Conservation (phyloP, 768 basidiomycete species). For the Termitomyces sp. region DNA sequence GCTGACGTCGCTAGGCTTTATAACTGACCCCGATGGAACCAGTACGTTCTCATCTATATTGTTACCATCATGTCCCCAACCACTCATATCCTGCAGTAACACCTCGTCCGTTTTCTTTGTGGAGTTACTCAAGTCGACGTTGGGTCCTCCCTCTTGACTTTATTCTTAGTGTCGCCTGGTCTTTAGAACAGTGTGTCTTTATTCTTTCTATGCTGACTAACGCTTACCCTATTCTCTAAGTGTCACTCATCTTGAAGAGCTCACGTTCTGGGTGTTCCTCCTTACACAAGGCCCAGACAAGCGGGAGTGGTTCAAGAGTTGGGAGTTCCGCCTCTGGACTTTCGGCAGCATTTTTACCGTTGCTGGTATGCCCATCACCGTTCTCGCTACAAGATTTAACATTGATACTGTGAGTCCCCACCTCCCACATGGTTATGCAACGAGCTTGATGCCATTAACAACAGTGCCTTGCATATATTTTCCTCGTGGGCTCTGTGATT, state of each 20-base stretch:
- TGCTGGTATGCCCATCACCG: slow-evolving; percentile 67
- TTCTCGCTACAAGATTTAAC: slow-evolving; percentile 51
- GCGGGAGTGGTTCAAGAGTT: slow-evolving; percentile 74
- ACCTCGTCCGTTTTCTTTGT: slow-evolving; percentile 51
- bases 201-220: neutral
- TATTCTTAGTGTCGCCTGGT: slow-evolving; percentile 68
- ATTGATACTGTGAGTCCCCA: slow-evolving; percentile 46
- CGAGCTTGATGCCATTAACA: slow-evolving; percentile 7
- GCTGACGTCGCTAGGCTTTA: slow-evolving; percentile 28
- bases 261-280: slow-evolving; percentile 80
- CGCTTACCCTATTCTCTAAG: slow-evolving; percentile 27
- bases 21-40: slow-evolving; percentile 25
- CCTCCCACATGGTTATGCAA: neutral
- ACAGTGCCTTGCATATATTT: slow-evolving; percentile 74
- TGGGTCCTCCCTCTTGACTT: slow-evolving; percentile 71
- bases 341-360: slow-evolving; percentile 59
- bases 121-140: slow-evolving; percentile 35
- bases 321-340: slow-evolving; percentile 73
- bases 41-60: slow-evolving; percentile 20
- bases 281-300: slow-evolving; percentile 69
- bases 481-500: slow-evolving; percentile 62
- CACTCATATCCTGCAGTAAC: slow-evolving; percentile 32
- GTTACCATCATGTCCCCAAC: neutral
- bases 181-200: slow-evolving; percentile 62
- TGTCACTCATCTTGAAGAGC: slow-evolving; percentile 79